Evolutionary conservation across 192 early-diverging fungal genomes (phyloP).

Genomic region (Rhizophagus sp.): DNA sequence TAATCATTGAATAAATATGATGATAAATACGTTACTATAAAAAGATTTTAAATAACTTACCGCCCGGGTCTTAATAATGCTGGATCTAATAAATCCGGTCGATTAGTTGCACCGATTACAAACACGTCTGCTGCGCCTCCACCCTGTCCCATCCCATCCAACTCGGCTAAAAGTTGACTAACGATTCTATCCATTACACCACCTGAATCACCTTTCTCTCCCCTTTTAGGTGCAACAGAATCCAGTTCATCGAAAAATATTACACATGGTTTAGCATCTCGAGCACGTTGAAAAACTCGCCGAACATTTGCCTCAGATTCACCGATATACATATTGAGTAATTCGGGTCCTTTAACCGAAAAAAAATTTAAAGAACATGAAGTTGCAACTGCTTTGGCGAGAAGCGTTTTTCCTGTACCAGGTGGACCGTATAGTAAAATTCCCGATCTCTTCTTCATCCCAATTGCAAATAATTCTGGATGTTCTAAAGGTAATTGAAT

Average conservation of each 20-base stretch:
- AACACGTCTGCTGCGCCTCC: conserved; percentile 77
- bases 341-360: conserved; percentile 97
- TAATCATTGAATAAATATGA: not conserved
- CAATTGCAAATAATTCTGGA: conserved; percentile 94
- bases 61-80: conserved; percentile 93
- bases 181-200: conserved; percentile 99
- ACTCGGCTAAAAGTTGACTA: conserved; percentile 91
- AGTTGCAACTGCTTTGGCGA: conserved; percentile 99
- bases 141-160: conserved; percentile 87
- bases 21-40: not conserved
- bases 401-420: conserved; percentile 96
- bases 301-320: conserved; percentile 99
- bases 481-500: conserved; percentile 95
- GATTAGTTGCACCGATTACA: conserved; percentile 98
- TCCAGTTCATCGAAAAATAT: conserved; percentile 99
- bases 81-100: conserved; percentile 94
- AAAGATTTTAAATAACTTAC: conserved; percentile 34
- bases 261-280: conserved; percentile 97
- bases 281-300: conserved; percentile 90
- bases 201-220: conserved; percentile 96
- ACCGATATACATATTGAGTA: conserved; percentile 99
- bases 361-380: conserved; percentile 98
- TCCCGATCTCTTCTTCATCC: conserved; percentile 92
- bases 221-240: conserved; percentile 96
- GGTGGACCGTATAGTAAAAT: conserved; percentile 96